These are phyloP conservation scores for Isatis tinctoria DNA, from an alignment of 345 rosid genomes.

Conservation along the genomic window DNA sequence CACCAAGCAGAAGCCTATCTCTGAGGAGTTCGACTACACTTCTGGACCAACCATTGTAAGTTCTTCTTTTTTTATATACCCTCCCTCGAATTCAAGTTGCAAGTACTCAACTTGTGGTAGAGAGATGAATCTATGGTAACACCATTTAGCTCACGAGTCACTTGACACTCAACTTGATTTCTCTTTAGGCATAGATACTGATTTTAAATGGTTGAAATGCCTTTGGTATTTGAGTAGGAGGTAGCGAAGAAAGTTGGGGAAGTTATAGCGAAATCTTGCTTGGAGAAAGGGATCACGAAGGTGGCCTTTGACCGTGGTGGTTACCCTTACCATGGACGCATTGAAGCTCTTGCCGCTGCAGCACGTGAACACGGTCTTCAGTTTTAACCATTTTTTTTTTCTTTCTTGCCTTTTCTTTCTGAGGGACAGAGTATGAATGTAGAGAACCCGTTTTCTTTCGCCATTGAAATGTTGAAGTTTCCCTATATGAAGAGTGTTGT, in stretches of 20 bases:
- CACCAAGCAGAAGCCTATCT: slow-evolving; percentile 70
- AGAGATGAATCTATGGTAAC: not conserved
- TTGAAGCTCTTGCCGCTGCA: slow-evolving; percentile 73
- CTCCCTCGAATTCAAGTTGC: not conserved
- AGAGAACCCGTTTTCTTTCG: slow-evolving; percentile 1
- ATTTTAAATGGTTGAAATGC: not conserved
- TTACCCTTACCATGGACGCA: slow-evolving; percentile 87
- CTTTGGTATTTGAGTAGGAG: slow-evolving; percentile 50
- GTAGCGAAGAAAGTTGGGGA: slow-evolving; percentile 89
- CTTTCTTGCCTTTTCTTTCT: not conserved
- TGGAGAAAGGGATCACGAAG: slow-evolving; percentile 86
- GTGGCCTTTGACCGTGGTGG: slow-evolving; percentile 95
- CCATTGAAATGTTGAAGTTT: not conserved
- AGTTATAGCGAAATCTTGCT: slow-evolving; percentile 68
- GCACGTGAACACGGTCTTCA: slow-evolving; percentile 87
- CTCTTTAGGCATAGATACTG: too few relatives aligned
- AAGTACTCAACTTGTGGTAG: not conserved
- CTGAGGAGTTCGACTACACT: slow-evolving; percentile 55
- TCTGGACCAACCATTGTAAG: slow-evolving; percentile 85
- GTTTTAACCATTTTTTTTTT: slow-evolving; percentile 34
- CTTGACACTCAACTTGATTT: not conserved
- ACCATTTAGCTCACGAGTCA: not conserved
- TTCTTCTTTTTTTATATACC: not conserved
- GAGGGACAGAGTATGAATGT: slow-evolving; percentile 7
- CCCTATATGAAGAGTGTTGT: not conserved